Conservation (phyloP, 331 rosid genomes). For the Erythrophleum ivorense region DNA sequence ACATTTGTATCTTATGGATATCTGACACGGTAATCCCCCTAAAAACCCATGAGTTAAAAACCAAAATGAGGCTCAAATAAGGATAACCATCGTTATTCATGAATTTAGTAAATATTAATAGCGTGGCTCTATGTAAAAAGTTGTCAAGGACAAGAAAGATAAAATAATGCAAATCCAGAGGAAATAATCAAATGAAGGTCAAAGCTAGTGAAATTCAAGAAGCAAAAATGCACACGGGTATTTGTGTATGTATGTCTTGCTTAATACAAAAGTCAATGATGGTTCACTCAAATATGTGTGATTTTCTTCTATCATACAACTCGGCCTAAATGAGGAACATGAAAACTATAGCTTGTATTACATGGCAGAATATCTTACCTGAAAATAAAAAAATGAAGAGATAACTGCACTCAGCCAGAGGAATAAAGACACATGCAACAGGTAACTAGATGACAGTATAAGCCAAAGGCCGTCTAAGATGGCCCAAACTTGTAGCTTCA, state of each 20-base stretch:
- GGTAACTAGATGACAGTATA: constrained; percentile 82
- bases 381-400: constrained; percentile 96
- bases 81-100: constrained; percentile 15
- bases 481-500: constrained; percentile 73
- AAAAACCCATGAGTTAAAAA: constrained; percentile 11
- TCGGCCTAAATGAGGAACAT: constrained; percentile 17
- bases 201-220: constrained; percentile 15
- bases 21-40: constrained; percentile 8
- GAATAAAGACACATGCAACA: constrained; percentile 76
- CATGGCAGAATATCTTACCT: constrained; percentile 56
- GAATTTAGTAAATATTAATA: neutral
- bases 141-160: constrained; percentile 3
- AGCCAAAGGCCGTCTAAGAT: constrained; percentile 87
- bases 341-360: constrained; percentile 29
- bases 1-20: neutral
- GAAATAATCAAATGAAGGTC: neutral
- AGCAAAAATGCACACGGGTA: neutral
- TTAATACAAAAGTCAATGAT: neutral
- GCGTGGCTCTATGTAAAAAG: neutral
- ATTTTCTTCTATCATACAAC: constrained; percentile 21
- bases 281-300: neutral
- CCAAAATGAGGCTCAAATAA: constrained; percentile 7
- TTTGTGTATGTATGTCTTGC: neutral
- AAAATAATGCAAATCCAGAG: neutral
- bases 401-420: constrained; percentile 94